These are phyloP conservation scores for Pythium sukuiense DNA, from an alignment of 352 stramenopile genomes.

Conservation along the genomic window DNA sequence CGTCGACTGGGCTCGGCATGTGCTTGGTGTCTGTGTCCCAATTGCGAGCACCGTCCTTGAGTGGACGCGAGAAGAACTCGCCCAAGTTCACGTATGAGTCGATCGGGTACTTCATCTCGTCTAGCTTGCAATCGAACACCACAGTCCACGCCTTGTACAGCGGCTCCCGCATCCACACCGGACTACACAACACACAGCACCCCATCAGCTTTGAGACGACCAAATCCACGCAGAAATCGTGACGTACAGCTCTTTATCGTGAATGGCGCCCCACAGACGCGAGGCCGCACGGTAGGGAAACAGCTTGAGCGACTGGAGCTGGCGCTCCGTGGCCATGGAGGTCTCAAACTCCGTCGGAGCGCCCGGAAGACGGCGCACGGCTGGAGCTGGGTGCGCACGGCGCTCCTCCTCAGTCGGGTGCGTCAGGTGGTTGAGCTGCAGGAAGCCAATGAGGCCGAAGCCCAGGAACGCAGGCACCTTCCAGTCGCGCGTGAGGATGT, in stretches of 20 bases:
- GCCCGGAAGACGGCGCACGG: conserved; percentile 46
- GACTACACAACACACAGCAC: too few relatives aligned
- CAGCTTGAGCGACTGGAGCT: conserved; percentile 75
- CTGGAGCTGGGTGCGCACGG: conserved; percentile 38
- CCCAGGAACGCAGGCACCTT: conserved; percentile 65
- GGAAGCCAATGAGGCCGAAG: conserved; percentile 68
- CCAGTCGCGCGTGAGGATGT: conserved; percentile 46
- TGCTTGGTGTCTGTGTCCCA: conserved; percentile 37
- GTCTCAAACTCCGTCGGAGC: conserved; percentile 20
- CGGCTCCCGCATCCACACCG: conserved; percentile 61
- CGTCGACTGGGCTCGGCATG: conserved; percentile 67
- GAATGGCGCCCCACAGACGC: conserved; percentile 71
- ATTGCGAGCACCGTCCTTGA: conserved; percentile 65
- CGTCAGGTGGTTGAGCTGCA: conserved; percentile 70
- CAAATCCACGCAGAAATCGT: conserved; percentile 8
- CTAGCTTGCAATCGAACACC: conserved; percentile 79
- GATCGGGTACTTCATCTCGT: conserved; percentile 84
- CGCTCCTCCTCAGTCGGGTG: conserved; percentile 28
- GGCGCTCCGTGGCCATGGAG: conserved; percentile 62
- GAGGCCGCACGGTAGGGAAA: conserved; percentile 78
- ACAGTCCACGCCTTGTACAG: conserved; percentile 85
- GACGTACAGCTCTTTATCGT: conserved; percentile 81
- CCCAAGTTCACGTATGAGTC: conserved; percentile 73
- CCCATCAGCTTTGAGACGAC: too few relatives aligned
- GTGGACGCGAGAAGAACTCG: conserved; percentile 82